These are phyloP conservation scores for Nakaseomyces bracarensis DNA, from an alignment of 1,139 yeast species.

Conservation along the genomic window DNA sequence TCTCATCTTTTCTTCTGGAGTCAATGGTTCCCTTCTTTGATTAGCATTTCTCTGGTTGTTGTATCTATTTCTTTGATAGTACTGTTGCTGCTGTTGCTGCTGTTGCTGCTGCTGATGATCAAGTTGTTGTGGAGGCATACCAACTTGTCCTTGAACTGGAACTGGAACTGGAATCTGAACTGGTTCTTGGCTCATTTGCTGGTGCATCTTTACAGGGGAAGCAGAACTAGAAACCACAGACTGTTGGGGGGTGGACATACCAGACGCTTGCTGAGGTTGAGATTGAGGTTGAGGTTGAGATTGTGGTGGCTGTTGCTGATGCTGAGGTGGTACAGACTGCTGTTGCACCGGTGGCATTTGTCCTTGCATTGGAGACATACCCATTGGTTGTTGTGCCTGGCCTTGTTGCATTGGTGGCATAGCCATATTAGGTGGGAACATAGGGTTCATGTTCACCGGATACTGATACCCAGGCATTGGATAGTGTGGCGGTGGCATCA, in stretches of 20 bases:
- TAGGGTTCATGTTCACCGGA: slow-evolving; percentile 4
- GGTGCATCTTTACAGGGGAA: slow-evolving; percentile 2
- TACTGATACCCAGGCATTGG: slow-evolving; percentile 7
- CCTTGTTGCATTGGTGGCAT: slow-evolving; percentile 7
- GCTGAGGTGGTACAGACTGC: slow-evolving; percentile 4
- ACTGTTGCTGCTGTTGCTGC: slow-evolving; percentile 12
- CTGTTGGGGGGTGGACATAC: slow-evolving; percentile 5
- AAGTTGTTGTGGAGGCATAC: slow-evolving; percentile 15
- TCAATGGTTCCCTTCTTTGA: slow-evolving; percentile 32
- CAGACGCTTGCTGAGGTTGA: slow-evolving; percentile 3
- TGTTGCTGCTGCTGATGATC: slow-evolving; percentile 11
- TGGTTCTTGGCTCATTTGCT: slow-evolving; percentile 8
- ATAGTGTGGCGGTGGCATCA: slow-evolving; percentile 4
- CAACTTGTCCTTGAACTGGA: slow-evolving; percentile 16
- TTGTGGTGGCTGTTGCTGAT: slow-evolving; percentile 8
- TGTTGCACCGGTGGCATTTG: slow-evolving; percentile 9
- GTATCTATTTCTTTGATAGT: not conserved
- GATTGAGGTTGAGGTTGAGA: slow-evolving; percentile 7
- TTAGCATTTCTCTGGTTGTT: slow-evolving; percentile 12
- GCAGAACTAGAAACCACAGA: not conserved
- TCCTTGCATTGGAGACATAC: slow-evolving; percentile 8
- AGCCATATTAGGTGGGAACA: slow-evolving; percentile 7
- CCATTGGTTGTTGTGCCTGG: slow-evolving; percentile 8
- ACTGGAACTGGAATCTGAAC: no score
- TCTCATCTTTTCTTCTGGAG: slow-evolving; percentile 47